Percentiles rank a stretch among this genome's conserved stretches.
Conservation (phyloP, 1,284 basidiomycete species). For the Coriolopsis trogii region DNA sequence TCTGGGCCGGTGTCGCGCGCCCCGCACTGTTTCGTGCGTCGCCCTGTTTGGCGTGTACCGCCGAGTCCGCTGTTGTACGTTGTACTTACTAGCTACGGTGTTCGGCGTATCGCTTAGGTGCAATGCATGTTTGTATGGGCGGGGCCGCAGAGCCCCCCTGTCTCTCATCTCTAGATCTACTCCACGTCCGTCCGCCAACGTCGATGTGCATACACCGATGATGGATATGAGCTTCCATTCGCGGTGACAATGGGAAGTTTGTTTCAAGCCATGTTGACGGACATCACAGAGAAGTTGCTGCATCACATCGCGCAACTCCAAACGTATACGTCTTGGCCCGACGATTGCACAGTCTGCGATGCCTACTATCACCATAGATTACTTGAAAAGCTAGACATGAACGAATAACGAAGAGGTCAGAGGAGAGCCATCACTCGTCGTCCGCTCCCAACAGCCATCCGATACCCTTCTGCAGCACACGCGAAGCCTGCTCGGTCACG, state of each 20-base stretch:
- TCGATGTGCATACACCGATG: too few relatives aligned
- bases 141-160: conserved; percentile 14
- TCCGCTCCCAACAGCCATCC: conserved; percentile 89
- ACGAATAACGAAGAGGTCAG: neutral
- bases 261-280: too few relatives aligned
- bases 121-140: conserved; percentile 12
- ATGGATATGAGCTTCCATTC: too few relatives aligned
- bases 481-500: conserved; percentile 70
- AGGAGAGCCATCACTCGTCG: conserved; percentile 37
- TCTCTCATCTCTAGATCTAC: conserved; percentile 2
- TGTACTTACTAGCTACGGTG: conserved; percentile 5
- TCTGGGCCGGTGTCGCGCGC: too few relatives aligned
- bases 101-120: conserved; percentile 2
- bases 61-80: neutral
- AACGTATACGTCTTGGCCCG: too few relatives aligned
- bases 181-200: neutral
- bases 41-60: too few relatives aligned
- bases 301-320: too few relatives aligned
- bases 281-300: too few relatives aligned
- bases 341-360: too few relatives aligned
- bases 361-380: too few relatives aligned
- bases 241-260: too few relatives aligned
- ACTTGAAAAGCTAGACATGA: neutral
- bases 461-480: conserved; percentile 78
- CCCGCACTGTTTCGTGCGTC: too few relatives aligned